phyloP scores from a whole-genome alignment of 371 early-diverging fungal species.

The Mortierella sp. region DNA sequence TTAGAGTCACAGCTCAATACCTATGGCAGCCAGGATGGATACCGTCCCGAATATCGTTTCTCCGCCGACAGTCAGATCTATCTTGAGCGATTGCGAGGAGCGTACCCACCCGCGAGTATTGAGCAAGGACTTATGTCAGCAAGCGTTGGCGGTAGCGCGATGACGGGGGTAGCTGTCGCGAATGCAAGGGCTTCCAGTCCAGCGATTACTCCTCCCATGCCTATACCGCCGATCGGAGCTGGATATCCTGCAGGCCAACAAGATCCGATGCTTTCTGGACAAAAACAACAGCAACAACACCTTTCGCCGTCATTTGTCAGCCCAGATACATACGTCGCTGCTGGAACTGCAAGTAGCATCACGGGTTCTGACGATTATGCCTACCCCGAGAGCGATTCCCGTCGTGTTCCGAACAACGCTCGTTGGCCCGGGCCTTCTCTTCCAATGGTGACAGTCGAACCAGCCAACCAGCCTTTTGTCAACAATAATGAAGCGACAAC shows the following conservation, averaged over 20 bases:
- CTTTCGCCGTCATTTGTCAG: not conserved
- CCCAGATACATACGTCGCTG: not conserved
- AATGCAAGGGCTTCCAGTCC: not conserved
- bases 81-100: constrained; percentile 11
- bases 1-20: not conserved
- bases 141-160: not conserved
- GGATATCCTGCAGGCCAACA: constrained; percentile 1
- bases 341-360: not conserved
- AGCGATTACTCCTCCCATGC: not conserved
- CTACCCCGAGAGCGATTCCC: constrained; percentile 25
- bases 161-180: not conserved
- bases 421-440: not conserved
- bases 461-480: not conserved
- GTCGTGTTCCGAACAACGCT: not conserved
- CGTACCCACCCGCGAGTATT: not conserved
- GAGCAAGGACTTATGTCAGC: not conserved
- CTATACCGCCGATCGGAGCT: constrained; percentile 7
- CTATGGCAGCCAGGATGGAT: not conserved
- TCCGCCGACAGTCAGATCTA: not conserved
- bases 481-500: not conserved
- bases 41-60: not conserved
- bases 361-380: constrained; percentile 3
- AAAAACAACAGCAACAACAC: not conserved
- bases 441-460: not conserved
- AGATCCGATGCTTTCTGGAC: not conserved